Conservation (phyloP, 768 basidiomycete genomes). For the Tremella mesenterica region DNA sequence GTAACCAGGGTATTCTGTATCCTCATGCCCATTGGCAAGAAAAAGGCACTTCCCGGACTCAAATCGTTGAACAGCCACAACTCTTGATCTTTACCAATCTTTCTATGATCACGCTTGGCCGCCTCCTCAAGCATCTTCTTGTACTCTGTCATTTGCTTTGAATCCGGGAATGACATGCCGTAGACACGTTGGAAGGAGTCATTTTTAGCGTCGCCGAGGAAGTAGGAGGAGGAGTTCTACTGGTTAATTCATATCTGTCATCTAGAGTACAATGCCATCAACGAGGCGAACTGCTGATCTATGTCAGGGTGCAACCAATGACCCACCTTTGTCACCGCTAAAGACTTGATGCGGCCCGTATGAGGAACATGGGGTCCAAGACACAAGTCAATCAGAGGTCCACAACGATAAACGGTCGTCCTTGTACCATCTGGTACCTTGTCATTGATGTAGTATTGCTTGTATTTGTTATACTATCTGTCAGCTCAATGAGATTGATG, state of each 20-base stretch:
- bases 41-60: constrained; percentile 91
- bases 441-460: constrained; percentile 85
- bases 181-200: constrained; percentile 94
- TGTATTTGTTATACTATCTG: constrained; percentile 92
- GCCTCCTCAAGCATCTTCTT: constrained; percentile 93
- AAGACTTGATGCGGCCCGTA: constrained; percentile 93
- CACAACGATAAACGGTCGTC: constrained; percentile 96
- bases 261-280: not conserved
- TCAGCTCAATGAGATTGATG: not conserved
- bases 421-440: constrained; percentile 94
- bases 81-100: constrained; percentile 96
- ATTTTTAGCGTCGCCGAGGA: constrained; percentile 85
- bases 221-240: constrained; percentile 94
- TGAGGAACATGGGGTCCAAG: constrained; percentile 96
- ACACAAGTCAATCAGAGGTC: constrained; percentile 96
- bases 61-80: constrained; percentile 97
- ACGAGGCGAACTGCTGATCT: not conserved
- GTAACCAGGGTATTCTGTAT: constrained; percentile 92
- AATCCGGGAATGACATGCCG: constrained; percentile 97
- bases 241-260: not conserved
- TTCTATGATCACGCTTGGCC: constrained; percentile 93
- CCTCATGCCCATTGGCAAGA: constrained; percentile 90
- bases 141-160: constrained; percentile 87
- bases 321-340: constrained; percentile 86
- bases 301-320: not conserved